Conservation (phyloP, 179 eudicot genomes). For the Actinidia polygama region DNA sequence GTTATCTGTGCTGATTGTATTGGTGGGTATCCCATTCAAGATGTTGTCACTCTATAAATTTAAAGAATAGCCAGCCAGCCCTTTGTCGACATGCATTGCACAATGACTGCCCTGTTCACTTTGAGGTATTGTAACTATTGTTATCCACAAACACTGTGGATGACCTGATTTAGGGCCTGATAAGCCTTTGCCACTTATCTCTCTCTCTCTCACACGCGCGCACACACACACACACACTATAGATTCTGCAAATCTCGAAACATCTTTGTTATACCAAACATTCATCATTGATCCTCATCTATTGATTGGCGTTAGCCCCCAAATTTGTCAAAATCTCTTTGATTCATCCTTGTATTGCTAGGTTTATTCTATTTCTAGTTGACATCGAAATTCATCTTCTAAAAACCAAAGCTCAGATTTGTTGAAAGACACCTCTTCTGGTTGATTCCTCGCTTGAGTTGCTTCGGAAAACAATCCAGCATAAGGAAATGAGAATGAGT, state of each 20-base stretch:
- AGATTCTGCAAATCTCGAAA: constrained; percentile 2
- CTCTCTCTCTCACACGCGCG: neutral
- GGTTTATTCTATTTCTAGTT: constrained; percentile 4
- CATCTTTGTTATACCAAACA: neutral
- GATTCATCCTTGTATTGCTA: neutral
- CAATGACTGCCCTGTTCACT: no score
- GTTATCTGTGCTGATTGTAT: no score
- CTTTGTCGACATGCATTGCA: no score
- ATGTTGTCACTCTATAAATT: no score
- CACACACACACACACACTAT: no score
- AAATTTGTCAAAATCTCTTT: constrained; percentile 6
- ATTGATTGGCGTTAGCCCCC: neutral
- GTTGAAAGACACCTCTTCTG: constrained; percentile 32
- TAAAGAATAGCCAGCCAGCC: no score
- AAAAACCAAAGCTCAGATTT: constrained; percentile 11
- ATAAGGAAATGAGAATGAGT: constrained; percentile 49
- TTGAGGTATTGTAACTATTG: no score
- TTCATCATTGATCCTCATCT: constrained; percentile 7
- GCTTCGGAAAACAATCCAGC: constrained; percentile 8
- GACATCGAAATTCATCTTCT: constrained; percentile 2
- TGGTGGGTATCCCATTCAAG: no score
- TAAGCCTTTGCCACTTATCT: no score
- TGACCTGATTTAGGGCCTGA: no score
- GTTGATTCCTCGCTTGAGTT: neutral
- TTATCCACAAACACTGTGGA: no score